These are phyloP conservation scores for Colletotrichum neosansevieriae DNA, from an alignment of 2,329 filamentous ascomycete genomes.

Conservation along the genomic window DNA sequence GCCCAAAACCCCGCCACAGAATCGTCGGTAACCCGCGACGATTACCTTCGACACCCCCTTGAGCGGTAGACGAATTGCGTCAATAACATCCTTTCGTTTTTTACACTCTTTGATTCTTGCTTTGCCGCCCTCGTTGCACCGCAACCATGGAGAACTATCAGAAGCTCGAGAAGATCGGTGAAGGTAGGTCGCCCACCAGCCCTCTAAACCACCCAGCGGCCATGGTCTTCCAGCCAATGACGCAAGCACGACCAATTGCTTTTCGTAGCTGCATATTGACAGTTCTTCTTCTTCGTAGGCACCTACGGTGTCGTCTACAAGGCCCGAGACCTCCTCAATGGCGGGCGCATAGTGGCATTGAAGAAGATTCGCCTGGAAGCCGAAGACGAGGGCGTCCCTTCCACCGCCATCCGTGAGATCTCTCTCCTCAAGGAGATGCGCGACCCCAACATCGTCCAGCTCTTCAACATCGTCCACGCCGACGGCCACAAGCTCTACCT, in stretches of 20 bases:
- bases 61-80: not conserved
- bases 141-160: constrained; percentile 90
- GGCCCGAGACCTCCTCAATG: constrained; percentile 84
- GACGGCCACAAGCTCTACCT: constrained; percentile 96
- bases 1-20: constrained; percentile 29
- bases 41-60: constrained; percentile 4
- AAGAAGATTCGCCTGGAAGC: constrained; percentile 97
- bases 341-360: constrained; percentile 87
- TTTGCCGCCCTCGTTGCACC: constrained; percentile 6
- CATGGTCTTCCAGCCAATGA: constrained; percentile 3
- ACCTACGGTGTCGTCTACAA: constrained; percentile 98
- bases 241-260: constrained; percentile 10
- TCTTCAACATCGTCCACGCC: constrained; percentile 93
- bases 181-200: constrained; percentile 71
- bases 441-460: constrained; percentile 88
- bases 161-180: constrained; percentile 95
- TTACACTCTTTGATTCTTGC: constrained; percentile 4
- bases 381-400: constrained; percentile 93
- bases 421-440: constrained; percentile 95
- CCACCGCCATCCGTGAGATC: constrained; percentile 93
- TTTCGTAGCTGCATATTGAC: constrained; percentile 1
- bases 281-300: constrained; percentile 63
- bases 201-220: not conserved
- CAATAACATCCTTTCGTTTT: constrained; percentile 1
- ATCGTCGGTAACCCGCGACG: constrained; percentile 13